Base-by-base conservation (phyloP, 371 early-diverging fungal species). In the Basidiobolus heterosporus region DNA sequence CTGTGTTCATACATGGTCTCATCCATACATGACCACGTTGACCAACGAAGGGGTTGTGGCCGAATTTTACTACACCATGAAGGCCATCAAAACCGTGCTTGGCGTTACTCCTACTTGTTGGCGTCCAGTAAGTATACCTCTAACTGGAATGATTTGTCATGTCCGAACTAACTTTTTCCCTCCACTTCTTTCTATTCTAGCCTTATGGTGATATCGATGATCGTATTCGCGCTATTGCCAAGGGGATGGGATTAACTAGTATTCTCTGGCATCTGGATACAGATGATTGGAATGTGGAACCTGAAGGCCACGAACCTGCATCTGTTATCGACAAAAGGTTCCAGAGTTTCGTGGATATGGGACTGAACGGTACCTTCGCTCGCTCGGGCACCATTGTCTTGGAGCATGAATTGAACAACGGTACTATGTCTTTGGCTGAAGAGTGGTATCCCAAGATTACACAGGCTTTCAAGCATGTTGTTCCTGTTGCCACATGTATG, bases 171-270 rank as follows among this genome's bases (percentile, higher is more conserved):
- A 30, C 3, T 30, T 9, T 30, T 5, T 30, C 3, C 9, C 5
- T 9, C 30, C 72, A 16, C 70, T n/a, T n/a, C 74, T 35, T 20
- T 30, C 14, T 14, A 45, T 15, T 24, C 5, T 49, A 65, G 66
- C 79, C 84, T 18, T 77, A 69, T 54, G 75, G 76, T 49, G 78
- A 78, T 52, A 69, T 69, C 51, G 78, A 81, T 62, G 66, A 74
- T 56, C 71, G 80, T 52, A 73, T 80, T 23, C 71, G 80, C 39
- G 64, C 60, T 46, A 65, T 77, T 44, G 69, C 70, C 44, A 55
- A 57, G 41, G 66, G 70, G 50, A 59, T 75, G 38, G 75, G 75
- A 9, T 73, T 69, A 49, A 66, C 57, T 47, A 55, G 55, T 30
- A 54, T 64, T 16, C 55, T 62, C 45, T 69, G 67, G 67, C 56